Percentiles rank a stretch among this genome's conserved stretches.
These are phyloP conservation scores for Rhodotorula sp. DNA, from an alignment of 1,284 basidiomycete species.

Conservation along the genomic window DNA sequence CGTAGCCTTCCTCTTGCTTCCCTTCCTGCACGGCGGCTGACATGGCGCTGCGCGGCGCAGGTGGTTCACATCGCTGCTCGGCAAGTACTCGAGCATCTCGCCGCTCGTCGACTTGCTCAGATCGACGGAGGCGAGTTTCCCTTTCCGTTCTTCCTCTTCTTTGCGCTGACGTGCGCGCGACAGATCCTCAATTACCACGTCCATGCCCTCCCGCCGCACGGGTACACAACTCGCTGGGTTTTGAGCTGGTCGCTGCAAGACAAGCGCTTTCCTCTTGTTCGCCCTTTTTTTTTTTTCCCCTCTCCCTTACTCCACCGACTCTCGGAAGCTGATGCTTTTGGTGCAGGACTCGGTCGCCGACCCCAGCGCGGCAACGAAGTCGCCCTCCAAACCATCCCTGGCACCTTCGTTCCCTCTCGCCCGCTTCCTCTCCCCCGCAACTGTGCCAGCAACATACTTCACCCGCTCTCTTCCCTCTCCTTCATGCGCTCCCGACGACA, in stretches of 20 bases:
- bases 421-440: constrained; percentile 9
- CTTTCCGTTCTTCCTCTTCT: neutral
- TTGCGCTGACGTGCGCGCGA: neutral
- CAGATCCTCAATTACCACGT: constrained; percentile 82
- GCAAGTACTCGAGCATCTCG: constrained; percentile 71
- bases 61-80: constrained; percentile 91
- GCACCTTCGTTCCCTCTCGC: neutral
- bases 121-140: neutral
- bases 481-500: too few relatives aligned
- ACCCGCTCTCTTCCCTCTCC: neutral
- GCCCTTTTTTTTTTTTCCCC: constrained; percentile 46
- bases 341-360: neutral
- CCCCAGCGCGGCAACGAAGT: neutral
- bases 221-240: constrained; percentile 82
- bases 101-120: constrained; percentile 62
- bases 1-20: constrained; percentile 16
- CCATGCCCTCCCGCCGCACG: constrained; percentile 70
- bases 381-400: neutral
- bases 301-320: too few relatives aligned
- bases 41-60: constrained; percentile 49
- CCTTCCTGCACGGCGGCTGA: neutral
- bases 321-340: too few relatives aligned
- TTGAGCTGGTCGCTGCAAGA: constrained; percentile 76
- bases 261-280: constrained; percentile 68
- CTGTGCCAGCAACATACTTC: neutral